Percentiles rank a stretch among this genome's conserved stretches.
phyloP scores from a whole-genome alignment of 345 rosid genomes.

The Syzygium jambos region DNA sequence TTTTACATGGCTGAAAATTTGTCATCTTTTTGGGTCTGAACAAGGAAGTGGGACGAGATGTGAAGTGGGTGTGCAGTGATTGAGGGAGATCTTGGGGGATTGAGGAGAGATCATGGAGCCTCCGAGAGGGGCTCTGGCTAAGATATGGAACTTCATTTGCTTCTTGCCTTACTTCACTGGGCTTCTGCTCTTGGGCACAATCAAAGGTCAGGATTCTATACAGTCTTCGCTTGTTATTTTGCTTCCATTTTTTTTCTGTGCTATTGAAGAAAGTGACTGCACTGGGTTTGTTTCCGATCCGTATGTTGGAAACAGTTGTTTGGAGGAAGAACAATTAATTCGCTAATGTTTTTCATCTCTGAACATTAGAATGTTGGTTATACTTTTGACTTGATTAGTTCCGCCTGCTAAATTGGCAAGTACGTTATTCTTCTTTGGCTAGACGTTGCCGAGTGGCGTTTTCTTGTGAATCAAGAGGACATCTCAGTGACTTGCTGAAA shows the following conservation, averaged over 20 bases:
- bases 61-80: background rate
- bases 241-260: background rate
- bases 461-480: background rate
- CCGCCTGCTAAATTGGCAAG: background rate
- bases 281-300: background rate
- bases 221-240: background rate
- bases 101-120: conserved; percentile 52
- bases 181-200: conserved; percentile 59
- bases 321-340: background rate
- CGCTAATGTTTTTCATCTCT: background rate
- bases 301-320: background rate
- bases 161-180: conserved; percentile 90
- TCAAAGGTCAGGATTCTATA: conserved; percentile 40
- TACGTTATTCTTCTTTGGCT: background rate
- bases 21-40: background rate
- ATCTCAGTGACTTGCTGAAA: background rate
- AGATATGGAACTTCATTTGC: conserved; percentile 57
- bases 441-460: background rate
- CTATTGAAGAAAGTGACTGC: background rate
- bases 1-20: background rate
- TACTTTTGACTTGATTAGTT: background rate
- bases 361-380: background rate
- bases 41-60: background rate
- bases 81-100: background rate
- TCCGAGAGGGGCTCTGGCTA: conserved; percentile 57